Evolutionary conservation across 139 green algal genomes (phyloP).

Genomic region (Chlamydomonas incerta): DNA sequence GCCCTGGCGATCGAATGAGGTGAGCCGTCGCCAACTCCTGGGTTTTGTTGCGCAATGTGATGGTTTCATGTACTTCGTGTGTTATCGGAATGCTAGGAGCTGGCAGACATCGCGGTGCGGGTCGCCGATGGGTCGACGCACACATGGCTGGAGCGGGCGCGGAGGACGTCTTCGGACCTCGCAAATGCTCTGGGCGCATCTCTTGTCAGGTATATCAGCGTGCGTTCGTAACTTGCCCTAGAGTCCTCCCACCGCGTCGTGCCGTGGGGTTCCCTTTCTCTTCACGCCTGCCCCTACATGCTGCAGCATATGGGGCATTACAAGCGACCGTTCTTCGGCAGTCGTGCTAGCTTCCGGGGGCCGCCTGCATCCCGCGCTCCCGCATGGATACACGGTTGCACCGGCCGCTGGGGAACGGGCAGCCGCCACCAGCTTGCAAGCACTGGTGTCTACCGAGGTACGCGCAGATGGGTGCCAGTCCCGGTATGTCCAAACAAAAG

Average conservation of each 20-base stretch:
- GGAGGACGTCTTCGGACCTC: background rate
- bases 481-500: too few species aligned
- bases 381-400: background rate
- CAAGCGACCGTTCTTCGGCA: background rate
- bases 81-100: background rate
- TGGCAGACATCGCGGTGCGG: conserved; percentile 1
- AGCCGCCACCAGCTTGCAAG: background rate
- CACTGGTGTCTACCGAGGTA: background rate
- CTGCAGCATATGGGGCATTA: conserved; percentile 18
- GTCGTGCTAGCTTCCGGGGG: conserved; percentile 8
- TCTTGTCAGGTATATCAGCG: background rate
- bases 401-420: background rate
- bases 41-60: background rate
- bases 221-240: too few species aligned
- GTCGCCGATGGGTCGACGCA: background rate
- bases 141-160: conserved; percentile 11
- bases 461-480: too few species aligned
- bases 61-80: background rate
- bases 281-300: too few species aligned
- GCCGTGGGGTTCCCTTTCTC: too few species aligned
- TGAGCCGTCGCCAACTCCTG: background rate
- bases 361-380: background rate
- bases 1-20: conserved; percentile 17
- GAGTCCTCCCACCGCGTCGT: too few species aligned
- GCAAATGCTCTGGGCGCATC: background rate